Percentiles rank a stretch among this genome's conserved stretches.
Conservation (phyloP, 352 stramenopile genomes). For the Globisporangium okanoganense region DNA sequence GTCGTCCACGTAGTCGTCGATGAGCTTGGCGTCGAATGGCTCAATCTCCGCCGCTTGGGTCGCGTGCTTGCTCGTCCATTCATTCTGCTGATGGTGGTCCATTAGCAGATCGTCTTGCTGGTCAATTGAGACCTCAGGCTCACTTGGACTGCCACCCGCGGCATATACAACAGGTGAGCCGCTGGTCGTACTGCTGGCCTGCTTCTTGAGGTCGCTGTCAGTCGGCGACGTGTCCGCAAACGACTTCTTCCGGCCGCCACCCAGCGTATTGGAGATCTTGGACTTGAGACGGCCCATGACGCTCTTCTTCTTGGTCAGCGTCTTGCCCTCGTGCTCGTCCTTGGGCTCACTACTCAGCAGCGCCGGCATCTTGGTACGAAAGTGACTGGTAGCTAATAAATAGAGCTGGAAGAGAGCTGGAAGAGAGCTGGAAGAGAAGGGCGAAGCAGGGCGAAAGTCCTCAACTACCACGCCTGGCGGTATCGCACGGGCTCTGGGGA, state of each 20-base stretch:
- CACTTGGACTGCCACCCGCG: not conserved
- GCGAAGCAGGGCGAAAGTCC: constrained; percentile 13
- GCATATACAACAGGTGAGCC: not conserved
- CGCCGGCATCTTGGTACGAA: constrained; percentile 20
- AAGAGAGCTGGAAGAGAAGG: not conserved
- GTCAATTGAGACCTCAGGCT: constrained; percentile 15
- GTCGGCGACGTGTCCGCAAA: constrained; percentile 22
- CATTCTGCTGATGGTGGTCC: not conserved
- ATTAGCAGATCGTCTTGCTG: not conserved
- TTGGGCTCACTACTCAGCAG: constrained; percentile 29
- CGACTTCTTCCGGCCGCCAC: constrained; percentile 39
- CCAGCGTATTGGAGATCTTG: constrained; percentile 47
- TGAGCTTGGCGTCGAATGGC: constrained; percentile 15
- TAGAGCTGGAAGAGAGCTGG: not conserved
- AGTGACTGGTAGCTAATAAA: constrained; percentile 4
- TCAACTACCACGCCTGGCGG: constrained; percentile 6
- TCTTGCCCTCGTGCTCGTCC: constrained; percentile 19
- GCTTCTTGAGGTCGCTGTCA: constrained; percentile 25
- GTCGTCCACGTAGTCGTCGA: constrained; percentile 13
- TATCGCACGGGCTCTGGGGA: not conserved
- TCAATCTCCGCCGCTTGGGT: constrained; percentile 6
- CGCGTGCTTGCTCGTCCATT: not conserved
- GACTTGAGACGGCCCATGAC: constrained; percentile 71
- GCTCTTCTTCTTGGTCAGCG: constrained; percentile 52
- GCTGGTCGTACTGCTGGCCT: not conserved